These are phyloP conservation scores for Lactarius quietus DNA, from an alignment of 768 basidiomycete species.

Conservation along the genomic window DNA sequence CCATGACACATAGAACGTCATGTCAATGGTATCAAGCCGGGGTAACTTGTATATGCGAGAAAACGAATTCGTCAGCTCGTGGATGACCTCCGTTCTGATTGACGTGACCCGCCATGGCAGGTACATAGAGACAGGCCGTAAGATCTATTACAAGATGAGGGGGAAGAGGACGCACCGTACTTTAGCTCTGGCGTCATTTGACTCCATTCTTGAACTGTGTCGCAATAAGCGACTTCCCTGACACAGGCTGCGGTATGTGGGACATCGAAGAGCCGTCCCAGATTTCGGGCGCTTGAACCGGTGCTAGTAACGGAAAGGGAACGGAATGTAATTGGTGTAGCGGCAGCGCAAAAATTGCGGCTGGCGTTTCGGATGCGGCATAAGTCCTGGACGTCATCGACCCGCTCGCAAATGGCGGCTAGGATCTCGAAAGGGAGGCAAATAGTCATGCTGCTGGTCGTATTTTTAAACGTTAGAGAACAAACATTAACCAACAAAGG, in stretches of 20 bases:
- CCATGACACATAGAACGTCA: not conserved
- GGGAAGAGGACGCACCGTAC: not conserved
- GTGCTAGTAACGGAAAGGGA: not conserved
- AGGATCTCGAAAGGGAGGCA: not conserved
- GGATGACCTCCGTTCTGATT: not conserved
- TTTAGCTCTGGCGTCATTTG: not conserved
- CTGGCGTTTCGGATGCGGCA: not conserved
- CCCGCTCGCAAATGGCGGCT: not conserved
- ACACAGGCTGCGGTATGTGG: not conserved
- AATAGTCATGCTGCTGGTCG: too few relatives aligned
- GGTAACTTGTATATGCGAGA: not conserved
- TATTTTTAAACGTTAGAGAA: too few relatives aligned
- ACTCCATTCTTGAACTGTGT: not conserved
- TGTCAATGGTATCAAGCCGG: not conserved
- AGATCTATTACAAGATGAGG: not conserved
- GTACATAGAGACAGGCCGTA: not conserved
- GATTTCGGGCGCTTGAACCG: not conserved
- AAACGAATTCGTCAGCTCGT: not conserved
- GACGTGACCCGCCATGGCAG: not conserved
- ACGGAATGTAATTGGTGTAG: constrained; percentile 5
- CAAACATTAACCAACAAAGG: too few relatives aligned
- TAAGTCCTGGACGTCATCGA: not conserved
- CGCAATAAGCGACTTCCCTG: not conserved
- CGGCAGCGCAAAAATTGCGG: not conserved
- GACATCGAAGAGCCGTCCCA: not conserved